Conservation (phyloP, 1,139 yeast species). For the Pichia inconspicua region DNA sequence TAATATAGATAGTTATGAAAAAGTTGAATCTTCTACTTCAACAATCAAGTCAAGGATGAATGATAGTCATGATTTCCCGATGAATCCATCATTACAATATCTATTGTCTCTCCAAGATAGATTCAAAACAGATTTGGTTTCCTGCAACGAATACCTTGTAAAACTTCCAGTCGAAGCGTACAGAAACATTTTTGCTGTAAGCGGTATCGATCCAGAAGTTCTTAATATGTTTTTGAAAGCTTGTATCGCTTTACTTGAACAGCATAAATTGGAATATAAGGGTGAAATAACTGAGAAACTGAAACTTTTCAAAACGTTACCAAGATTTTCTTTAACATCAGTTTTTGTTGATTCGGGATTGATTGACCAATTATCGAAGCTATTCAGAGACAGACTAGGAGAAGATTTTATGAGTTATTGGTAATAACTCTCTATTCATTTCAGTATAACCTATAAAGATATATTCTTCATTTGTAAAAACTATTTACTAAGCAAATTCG, state of each 20-base stretch:
- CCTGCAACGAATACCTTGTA: constrained; percentile 35
- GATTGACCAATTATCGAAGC: not conserved
- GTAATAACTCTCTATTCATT: not conserved
- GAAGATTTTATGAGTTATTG: constrained; percentile 8
- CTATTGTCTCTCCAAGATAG: constrained; percentile 23
- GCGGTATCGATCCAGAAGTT: constrained; percentile 54
- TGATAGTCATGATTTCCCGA: constrained; percentile 15
- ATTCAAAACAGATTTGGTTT: constrained; percentile 15
- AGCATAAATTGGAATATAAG: not conserved
- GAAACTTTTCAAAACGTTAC: constrained; percentile 16
- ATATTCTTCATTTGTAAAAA: not conserved
- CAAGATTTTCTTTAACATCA: constrained; percentile 22
- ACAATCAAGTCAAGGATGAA: too few species aligned
- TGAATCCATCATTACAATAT: constrained; percentile 30
- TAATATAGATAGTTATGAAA: too few species aligned
- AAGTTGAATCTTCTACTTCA: too few species aligned
- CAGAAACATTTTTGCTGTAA: constrained; percentile 32
- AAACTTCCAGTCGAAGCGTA: constrained; percentile 29
- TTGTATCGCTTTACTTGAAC: constrained; percentile 21
- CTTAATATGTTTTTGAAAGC: constrained; percentile 48
- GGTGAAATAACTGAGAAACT: constrained; percentile 12
- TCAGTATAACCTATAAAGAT: not conserved
- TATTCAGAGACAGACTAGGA: constrained; percentile 3
- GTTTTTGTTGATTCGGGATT: constrained; percentile 17
- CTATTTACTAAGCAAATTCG: not conserved